A percentile compares a stretch with the other conserved stretches of the same genome.
phyloP scores from a whole-genome alignment of 2,329 filamentous ascomycete genomes.

The Phaeophleospora eucalypticola region DNA sequence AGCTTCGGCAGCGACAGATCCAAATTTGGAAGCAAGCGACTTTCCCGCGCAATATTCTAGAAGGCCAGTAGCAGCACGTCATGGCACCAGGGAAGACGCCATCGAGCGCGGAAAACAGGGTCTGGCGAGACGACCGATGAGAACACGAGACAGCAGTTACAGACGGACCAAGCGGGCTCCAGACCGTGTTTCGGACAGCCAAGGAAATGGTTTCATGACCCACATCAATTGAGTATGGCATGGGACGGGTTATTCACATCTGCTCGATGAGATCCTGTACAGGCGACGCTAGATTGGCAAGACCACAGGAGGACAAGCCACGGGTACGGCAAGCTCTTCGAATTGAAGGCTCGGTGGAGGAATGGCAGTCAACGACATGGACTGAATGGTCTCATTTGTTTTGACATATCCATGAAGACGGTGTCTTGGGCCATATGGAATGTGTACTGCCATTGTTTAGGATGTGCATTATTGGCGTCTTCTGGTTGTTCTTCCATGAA shows the following conservation, averaged over 20 bases:
- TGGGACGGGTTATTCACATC: not conserved
- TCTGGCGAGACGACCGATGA: not conserved
- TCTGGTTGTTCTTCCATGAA: too few species aligned
- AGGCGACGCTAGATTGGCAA: not conserved
- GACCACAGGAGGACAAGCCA: too few species aligned
- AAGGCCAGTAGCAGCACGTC: not conserved
- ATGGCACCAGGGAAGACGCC: not conserved
- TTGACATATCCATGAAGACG: too few species aligned
- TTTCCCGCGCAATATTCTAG: conserved; percentile 11
- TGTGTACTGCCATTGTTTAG: not conserved
- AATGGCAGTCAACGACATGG: too few species aligned
- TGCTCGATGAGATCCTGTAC: not conserved
- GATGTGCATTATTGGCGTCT: too few species aligned
- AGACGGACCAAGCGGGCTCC: not conserved
- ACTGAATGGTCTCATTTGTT: too few species aligned
- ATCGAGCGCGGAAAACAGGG: not conserved
- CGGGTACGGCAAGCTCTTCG: too few species aligned
- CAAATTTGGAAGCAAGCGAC: conserved; percentile 7
- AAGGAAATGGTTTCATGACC: not conserved
- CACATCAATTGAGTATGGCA: not conserved
- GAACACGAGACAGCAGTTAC: not conserved
- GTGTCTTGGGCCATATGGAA: too few species aligned
- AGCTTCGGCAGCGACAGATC: conserved; percentile 16
- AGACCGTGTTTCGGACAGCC: not conserved
- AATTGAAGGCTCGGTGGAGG: too few species aligned